Evolutionary conservation across 169 alveolate genomes (phyloP), one percentile per base, ranked within the genome.

Genomic region (Plasmodium relictum): DNA sequence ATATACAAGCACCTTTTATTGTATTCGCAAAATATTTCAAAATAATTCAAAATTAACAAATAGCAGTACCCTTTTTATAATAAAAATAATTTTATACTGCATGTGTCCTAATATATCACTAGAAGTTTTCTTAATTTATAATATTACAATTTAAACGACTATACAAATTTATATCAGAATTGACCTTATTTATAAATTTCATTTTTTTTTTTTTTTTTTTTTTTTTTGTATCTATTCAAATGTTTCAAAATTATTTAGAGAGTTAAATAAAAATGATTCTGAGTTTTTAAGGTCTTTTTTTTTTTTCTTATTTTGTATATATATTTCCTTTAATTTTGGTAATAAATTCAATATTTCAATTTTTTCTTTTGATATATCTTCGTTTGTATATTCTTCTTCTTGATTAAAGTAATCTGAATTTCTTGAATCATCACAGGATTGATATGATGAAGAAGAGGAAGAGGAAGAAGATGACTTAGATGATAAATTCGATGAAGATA

Each of bases 321-420:
- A 78, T 41, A 78, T 78, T 39, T 78, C 89, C 58, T 69, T 65
- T 45, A 78, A 8, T 48, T 68, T 78, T 6, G 89, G 89, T 20
- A 78, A 22, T 10, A 78, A 70, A 12, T 69, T 78, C 18, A 78
- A 44, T 22, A 78, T 42, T 22, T 78, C 72, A 22, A 78, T 78
- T 50, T 78, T 78, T 69, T 78, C 89, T 58, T 78, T 52, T 16
- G 69, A 56, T 24, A 78, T 78, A n/a, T 50, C 39, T 3, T 78
- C 89, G 39, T 78, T 78, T 63, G 39, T 18, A n/a, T 65, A 31
- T 50, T 22, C 37, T 16, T 4, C 39, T n/a, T 37, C 41, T 2
- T 52, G 18, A 41, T 37, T 20, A 8, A 26, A 5, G 26, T 37
- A 16, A 26, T 20, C 44, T 6, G 22, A 42, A 31, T 22, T 6